Evolutionary conservation across 768 basidiomycete species (phyloP).

Genomic region (Collybia nuda): DNA sequence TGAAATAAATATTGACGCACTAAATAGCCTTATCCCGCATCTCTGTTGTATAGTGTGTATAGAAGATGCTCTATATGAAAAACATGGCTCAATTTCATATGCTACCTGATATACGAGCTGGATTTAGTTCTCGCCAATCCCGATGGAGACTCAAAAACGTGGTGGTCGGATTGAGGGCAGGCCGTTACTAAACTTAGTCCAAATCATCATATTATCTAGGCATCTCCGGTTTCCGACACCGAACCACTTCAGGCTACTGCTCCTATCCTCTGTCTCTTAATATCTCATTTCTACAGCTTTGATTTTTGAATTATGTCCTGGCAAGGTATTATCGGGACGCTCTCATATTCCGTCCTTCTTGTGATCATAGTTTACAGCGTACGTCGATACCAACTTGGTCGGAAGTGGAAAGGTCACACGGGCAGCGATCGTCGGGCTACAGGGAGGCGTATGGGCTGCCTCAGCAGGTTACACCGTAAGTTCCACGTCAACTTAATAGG

Average conservation of each 20-base stretch:
- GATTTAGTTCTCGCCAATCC: too few species aligned
- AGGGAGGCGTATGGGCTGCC: constrained; percentile 78
- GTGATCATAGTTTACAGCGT: constrained; percentile 44
- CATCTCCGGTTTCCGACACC: constrained; percentile 2
- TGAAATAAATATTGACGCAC: too few species aligned
- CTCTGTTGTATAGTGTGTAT: too few species aligned
- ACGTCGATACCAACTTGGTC: constrained; percentile 81
- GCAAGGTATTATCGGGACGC: constrained; percentile 47
- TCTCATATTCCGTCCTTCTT: not conserved
- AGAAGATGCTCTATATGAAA: too few species aligned
- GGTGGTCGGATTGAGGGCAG: too few species aligned
- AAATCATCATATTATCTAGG: not conserved
- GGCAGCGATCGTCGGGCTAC: constrained; percentile 75
- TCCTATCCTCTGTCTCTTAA: not conserved
- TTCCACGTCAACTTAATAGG: constrained; percentile 1
- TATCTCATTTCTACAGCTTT: constrained; percentile 5
- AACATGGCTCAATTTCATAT: too few species aligned
- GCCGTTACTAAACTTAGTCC: too few species aligned
- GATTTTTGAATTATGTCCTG: constrained; percentile 55
- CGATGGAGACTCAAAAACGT: too few species aligned
- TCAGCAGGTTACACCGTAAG: constrained; percentile 59
- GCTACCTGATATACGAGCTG: too few species aligned
- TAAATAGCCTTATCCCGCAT: too few species aligned
- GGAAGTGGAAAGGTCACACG: constrained; percentile 69
- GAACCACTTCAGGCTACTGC: not conserved